Evolutionary conservation across 2,329 filamentous ascomycete species (phyloP).

Genomic region (Trichoderma cornu-damae): DNA sequence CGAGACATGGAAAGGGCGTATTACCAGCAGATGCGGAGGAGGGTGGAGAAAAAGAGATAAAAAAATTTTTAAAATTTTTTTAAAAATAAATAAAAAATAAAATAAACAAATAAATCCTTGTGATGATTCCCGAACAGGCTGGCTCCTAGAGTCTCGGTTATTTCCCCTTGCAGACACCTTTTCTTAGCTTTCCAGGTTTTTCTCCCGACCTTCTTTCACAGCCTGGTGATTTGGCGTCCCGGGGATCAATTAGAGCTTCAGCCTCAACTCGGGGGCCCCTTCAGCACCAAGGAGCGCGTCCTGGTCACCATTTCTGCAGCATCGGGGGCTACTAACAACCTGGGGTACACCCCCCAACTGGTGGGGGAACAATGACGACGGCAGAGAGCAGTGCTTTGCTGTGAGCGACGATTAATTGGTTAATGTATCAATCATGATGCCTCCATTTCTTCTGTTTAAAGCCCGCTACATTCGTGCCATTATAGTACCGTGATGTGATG

Average conservation of each 20-base stretch:
- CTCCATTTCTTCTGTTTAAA: neutral
- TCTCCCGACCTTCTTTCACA: slow-evolving; percentile 39
- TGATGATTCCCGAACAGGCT: neutral
- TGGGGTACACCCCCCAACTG: slow-evolving; percentile 52
- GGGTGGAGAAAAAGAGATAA: neutral
- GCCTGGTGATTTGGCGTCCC: slow-evolving; percentile 43
- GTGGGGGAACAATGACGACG: slow-evolving; percentile 56
- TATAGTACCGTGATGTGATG: neutral
- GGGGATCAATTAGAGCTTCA: slow-evolving; percentile 45
- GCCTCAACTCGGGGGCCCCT: slow-evolving; percentile 51
- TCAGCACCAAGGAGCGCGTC: slow-evolving; percentile 55
- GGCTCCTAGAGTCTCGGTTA: slow-evolving; percentile 5
- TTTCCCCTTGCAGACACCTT: neutral
- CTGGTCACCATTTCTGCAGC: slow-evolving; percentile 51
- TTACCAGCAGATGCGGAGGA: neutral
- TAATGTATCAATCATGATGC: slow-evolving; percentile 4
- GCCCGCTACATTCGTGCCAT: neutral
- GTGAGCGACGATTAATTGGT: slow-evolving; percentile 24
- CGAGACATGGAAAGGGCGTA: neutral
- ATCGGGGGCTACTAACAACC: slow-evolving; percentile 48
- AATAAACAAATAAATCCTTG: no score
- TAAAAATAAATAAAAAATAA: no score
- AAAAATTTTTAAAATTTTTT: no score
- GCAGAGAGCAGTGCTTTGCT: slow-evolving; percentile 56
- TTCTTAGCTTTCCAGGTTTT: neutral